Percentiles rank a stretch among this genome's conserved stretches.
phyloP scores from a whole-genome alignment of 83 land plant species.

The Picea abies region DNA sequence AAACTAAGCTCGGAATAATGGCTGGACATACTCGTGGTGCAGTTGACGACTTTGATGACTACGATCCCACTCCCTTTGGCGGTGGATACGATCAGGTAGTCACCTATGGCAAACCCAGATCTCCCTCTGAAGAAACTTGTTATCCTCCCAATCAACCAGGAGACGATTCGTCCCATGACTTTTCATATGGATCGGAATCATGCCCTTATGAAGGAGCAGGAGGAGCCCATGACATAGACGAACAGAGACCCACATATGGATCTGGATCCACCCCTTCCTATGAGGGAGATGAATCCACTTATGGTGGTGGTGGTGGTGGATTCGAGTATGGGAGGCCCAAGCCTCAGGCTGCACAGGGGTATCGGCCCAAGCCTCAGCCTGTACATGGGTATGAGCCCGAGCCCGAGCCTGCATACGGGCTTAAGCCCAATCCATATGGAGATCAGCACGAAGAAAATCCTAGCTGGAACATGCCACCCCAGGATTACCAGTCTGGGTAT shows the following conservation, averaged over 20 bases:
- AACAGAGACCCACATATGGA: constrained; percentile 1
- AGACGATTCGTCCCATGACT: not conserved
- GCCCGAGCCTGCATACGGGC: not conserved
- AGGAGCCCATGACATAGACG: not conserved
- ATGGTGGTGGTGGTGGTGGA: not conserved
- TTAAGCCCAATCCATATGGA: not conserved
- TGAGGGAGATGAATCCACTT: not conserved
- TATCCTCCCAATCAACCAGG: constrained; percentile 11
- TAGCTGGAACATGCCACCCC: not conserved
- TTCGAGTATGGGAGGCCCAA: not conserved
- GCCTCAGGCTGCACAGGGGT: constrained; percentile 4
- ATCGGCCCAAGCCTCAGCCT: not conserved
- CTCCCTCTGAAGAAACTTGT: constrained; percentile 19
- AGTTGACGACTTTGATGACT: constrained; percentile 17
- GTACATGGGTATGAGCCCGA: not conserved
- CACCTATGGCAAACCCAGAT: constrained; percentile 12
- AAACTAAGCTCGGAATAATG: no score
- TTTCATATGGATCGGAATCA: constrained; percentile 13
- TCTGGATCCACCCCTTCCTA: constrained; percentile 11
- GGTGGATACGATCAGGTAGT: constrained; percentile 23
- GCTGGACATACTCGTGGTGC: not conserved
- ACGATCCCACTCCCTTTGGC: constrained; percentile 20
- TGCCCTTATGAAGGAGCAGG: not conserved
- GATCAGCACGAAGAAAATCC: not conserved
- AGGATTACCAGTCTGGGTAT: not conserved